These are phyloP conservation scores for Fraxinus paxiana DNA, from an alignment of 305 asterid genomes.

Conservation along the genomic window DNA sequence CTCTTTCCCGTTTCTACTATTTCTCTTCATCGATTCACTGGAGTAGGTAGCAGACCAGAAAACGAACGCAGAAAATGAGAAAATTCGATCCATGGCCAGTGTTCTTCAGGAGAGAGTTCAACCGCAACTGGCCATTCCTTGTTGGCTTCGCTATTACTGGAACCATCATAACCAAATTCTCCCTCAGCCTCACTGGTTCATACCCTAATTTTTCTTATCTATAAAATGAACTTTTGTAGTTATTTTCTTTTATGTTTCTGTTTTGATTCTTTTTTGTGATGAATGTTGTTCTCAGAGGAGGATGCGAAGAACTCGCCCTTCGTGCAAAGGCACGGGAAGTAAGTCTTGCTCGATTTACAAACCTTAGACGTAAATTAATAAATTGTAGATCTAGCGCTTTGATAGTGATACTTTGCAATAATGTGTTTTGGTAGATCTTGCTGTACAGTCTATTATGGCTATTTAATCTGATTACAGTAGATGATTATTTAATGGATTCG, in stretches of 20 bases:
- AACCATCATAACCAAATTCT: slow-evolving; percentile 54
- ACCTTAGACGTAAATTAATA: neutral
- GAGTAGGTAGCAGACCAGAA: neutral
- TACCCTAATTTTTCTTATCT: neutral
- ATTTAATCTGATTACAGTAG: too few species aligned
- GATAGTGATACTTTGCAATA: neutral
- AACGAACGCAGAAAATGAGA: slow-evolving; percentile 46
- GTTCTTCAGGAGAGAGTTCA: slow-evolving; percentile 75
- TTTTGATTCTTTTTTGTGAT: neutral
- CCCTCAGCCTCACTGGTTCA: slow-evolving; percentile 50
- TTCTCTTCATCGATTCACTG: neutral
- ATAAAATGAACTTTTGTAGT: neutral
- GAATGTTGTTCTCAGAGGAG: slow-evolving; percentile 42
- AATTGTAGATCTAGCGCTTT: slow-evolving; percentile 6
- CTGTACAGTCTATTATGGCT: too few species aligned
- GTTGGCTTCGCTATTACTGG: slow-evolving; percentile 77
- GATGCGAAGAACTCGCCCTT: slow-evolving; percentile 50
- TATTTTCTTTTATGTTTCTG: neutral
- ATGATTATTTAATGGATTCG: too few species aligned
- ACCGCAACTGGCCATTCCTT: slow-evolving; percentile 75
- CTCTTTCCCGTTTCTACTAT: too few species aligned
- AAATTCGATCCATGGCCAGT: slow-evolving; percentile 89
- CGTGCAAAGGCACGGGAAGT: slow-evolving; percentile 54
- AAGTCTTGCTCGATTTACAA: neutral
- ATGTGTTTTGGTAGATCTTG: too few species aligned